Evolutionary conservation across 2,329 filamentous ascomycete species (phyloP), one percentile per base, ranked within the genome.

Genomic region (Fusarium neocosmosporiellum): DNA sequence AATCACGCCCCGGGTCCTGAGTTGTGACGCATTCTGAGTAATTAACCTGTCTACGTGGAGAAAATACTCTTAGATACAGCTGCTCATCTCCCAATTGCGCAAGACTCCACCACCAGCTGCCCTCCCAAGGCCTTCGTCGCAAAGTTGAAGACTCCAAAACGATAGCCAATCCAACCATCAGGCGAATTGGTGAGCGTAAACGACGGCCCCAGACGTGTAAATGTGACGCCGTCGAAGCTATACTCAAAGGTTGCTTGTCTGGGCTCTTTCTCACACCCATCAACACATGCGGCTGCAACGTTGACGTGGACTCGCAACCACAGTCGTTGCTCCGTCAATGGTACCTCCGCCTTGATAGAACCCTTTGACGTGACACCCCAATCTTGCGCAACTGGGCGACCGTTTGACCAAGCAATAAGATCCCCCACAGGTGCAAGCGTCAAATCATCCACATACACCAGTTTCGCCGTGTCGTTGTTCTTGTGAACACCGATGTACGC

Each of bases 121-220:
- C 77, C 78, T 1, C 77, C 77, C 18, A 78, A 20, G 2, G 54
- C 36, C 50, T 80, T 79, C 1, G 85, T 87, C 0, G 85, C 86
- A 77, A 81, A 86, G 71, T 87, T 87, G 65, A 87, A 87, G 5
- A 87, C 83, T 0, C 81, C 86, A 71, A 80, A 88, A 1, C 86
- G 80, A 71, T 87, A 87, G 0, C 84, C 86, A 73, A 86, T 82
- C 62, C 87, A 88, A 1, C 61, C 61, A 8, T 75, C 83, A 85
- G 14, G 79, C 66, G 84, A 84, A 87, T 24, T 65, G 9, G 7
- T 24, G 16, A 65, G 11, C 1, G 39, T 50, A n/a, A 50, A 53
- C n/a, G 4, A 8, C 27, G 55, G 8, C 5, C 63, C 55, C 3
- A 60, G 18, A 7, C n/a, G 54, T 18, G 13, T 20, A 22, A 55